Base-by-base conservation (phyloP, 768 basidiomycete genomes). In the Clitopilus hobsonii region DNA sequence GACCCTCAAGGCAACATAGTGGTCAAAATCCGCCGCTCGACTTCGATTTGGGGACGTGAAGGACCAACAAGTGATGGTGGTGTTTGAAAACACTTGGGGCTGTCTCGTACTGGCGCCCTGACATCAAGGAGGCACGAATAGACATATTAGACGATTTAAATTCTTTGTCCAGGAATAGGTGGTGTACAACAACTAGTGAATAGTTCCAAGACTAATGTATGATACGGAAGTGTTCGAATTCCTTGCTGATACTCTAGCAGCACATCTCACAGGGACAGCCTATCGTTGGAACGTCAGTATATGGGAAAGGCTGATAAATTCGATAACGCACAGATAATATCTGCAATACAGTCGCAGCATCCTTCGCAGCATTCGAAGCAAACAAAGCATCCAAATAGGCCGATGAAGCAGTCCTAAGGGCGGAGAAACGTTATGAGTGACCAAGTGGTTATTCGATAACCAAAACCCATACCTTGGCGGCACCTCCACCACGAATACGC, bases 221-320 rank as follows among this genome's bases (percentile, higher is more conserved):
- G 22, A 20, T 45, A 45, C 1, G 8, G 11, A 20, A 45, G 18
- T 18, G 41, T 18, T 45, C 41, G 41, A 23, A 10, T 16, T 23
- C n/a, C 22, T 16, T 10, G 41, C n/a, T 8, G 3, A 45, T 18
- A 3, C 29, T 49, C 63, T 64, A 78, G 59, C 78, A 81, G 63
- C 79, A 79, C 75, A 81, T 78, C 69, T 81, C 79, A 69, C 79
- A 81, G 29, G 80, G 79, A 73, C 80, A 81, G 66, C 79, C 80
- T 80, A n/a, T 2, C 1, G 57, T 52, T 1, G 45, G 22, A 25
- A 2, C 14, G 6, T 6, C 41, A 65, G 58, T 18, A 54, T 36
- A 13, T 51, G 28, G n/a, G n/a, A 8, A 14, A 27, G 0, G 3
- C 11, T 38, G 23, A 11, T n/a, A 11, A 48, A 11, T 16, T 14